Conservation (phyloP, 1,284 basidiomycete genomes). For the Microbotryum intermedium region DNA sequence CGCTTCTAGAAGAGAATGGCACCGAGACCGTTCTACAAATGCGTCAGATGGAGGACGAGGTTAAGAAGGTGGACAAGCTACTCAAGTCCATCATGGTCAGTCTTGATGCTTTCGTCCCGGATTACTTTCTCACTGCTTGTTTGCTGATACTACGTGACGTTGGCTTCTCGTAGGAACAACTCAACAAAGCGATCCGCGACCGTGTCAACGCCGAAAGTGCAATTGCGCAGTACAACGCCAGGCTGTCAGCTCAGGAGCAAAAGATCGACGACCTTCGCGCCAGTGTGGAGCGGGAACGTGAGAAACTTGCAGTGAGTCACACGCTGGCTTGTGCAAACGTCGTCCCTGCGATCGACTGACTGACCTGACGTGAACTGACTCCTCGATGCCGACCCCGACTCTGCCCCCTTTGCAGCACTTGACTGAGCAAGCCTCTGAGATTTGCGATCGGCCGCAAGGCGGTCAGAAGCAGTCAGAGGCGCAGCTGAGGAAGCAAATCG, state of each 20-base stretch:
- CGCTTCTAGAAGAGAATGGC: no score
- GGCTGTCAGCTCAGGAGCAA: neutral
- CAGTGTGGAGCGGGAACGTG: neutral
- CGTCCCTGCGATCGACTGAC: conserved; percentile 4
- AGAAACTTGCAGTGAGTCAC: neutral
- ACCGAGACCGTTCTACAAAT: conserved; percentile 40
- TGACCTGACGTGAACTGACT: neutral
- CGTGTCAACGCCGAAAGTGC: conserved; percentile 35
- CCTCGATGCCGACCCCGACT: no score
- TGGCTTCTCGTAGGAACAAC: conserved; percentile 30
- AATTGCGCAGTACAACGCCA: neutral
- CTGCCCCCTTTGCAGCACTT: conserved; percentile 48
- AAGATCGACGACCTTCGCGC: neutral
- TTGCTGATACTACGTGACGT: no score
- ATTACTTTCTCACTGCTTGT: no score
- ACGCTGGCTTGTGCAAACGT: no score
- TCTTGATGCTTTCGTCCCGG: conserved; percentile 17
- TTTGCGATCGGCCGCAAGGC: conserved; percentile 47
- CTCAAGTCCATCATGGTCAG: conserved; percentile 26
- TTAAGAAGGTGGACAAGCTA: conserved; percentile 39
- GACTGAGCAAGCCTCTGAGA: conserved; percentile 55
- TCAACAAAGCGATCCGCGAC: conserved; percentile 45
- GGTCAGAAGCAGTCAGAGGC: conserved; percentile 51
- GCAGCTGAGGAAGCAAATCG: conserved; percentile 53
- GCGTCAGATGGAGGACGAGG: conserved; percentile 45